Evolutionary conservation across 495 filamentous ascomycete genomes (phyloP).

Genomic region (Aspergillus bridgeri): DNA sequence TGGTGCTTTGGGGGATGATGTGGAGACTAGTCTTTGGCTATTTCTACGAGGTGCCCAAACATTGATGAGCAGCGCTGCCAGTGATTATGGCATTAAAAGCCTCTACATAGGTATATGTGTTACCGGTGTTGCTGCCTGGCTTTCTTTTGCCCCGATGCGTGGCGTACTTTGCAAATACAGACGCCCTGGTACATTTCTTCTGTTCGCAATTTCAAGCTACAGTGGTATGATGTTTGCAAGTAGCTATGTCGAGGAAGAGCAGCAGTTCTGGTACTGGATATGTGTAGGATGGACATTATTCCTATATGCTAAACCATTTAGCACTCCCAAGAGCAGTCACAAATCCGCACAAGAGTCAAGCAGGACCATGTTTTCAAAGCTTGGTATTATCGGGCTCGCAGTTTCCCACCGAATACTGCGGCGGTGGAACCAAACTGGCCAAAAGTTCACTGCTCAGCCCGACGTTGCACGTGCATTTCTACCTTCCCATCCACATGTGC

Average conservation of each 20-base stretch:
- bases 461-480: slow-evolving; percentile 76
- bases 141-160: slow-evolving; percentile 30
- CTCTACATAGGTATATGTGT: slow-evolving; percentile 54
- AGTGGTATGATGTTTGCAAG: slow-evolving; percentile 93
- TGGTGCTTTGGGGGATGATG: slow-evolving; percentile 6
- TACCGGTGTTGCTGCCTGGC: slow-evolving; percentile 37
- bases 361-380: not conserved
- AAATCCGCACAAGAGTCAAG: not conserved
- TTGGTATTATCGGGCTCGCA: slow-evolving; percentile 23
- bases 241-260: slow-evolving; percentile 97
- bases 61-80: slow-evolving; percentile 79
- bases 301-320: slow-evolving; percentile 53
- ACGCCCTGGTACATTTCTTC: slow-evolving; percentile 29
- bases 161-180: slow-evolving; percentile 17
- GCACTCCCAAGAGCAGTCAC: not conserved
- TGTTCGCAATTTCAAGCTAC: slow-evolving; percentile 53
- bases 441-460: slow-evolving; percentile 84
- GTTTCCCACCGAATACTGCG: slow-evolving; percentile 59
- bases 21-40: slow-evolving; percentile 30
- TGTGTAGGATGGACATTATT: slow-evolving; percentile 72
- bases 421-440: slow-evolving; percentile 94
- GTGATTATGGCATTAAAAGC: slow-evolving; percentile 74
- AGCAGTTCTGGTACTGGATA: slow-evolving; percentile 96
- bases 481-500: slow-evolving; percentile 50
- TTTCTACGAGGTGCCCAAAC: slow-evolving; percentile 69